Conservation (phyloP, 2,329 filamentous ascomycete genomes). For the Colletotrichum tropicale region DNA sequence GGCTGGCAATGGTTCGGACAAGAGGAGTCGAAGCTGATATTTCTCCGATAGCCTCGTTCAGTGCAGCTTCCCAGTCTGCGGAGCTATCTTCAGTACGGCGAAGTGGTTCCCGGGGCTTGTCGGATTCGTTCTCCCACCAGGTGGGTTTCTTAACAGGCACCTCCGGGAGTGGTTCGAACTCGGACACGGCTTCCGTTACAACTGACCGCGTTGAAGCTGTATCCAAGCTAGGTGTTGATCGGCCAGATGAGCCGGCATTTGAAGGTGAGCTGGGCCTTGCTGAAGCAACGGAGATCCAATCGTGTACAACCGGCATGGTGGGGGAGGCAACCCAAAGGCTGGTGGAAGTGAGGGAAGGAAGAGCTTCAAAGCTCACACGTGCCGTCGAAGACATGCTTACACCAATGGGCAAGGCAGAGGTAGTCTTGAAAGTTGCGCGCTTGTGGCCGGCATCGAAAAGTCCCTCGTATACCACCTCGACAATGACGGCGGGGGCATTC, state of each 20-base stretch:
- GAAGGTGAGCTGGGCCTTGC: background rate
- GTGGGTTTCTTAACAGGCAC: background rate
- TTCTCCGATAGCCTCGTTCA: slow-evolving; percentile 1
- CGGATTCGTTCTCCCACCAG: slow-evolving; percentile 14
- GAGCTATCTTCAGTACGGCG: background rate
- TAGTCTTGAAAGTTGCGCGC: slow-evolving; percentile 22
- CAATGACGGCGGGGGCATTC: background rate
- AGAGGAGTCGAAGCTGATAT: background rate
- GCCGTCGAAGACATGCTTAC: slow-evolving; percentile 4
- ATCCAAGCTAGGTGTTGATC: slow-evolving; percentile 8
- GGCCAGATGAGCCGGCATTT: background rate
- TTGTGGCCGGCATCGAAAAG: slow-evolving; percentile 24
- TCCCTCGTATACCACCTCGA: background rate
- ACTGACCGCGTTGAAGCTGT: slow-evolving; percentile 4
- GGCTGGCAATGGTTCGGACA: slow-evolving; percentile 8
- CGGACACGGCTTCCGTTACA: background rate
- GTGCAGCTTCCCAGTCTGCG: slow-evolving; percentile 21
- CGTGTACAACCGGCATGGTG: background rate
- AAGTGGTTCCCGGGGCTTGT: background rate
- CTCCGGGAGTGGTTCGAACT: slow-evolving; percentile 7
- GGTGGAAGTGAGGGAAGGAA: slow-evolving; percentile 34
- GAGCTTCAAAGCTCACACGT: slow-evolving; percentile 29
- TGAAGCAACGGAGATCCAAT: slow-evolving; percentile 23
- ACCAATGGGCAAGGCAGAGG: slow-evolving; percentile 18
- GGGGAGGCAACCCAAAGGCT: slow-evolving; percentile 34